Evolutionary conservation across 257 asterid species (phyloP), one percentile per base, ranked within the genome.

Genomic region (Paraleonurus japonicus): DNA sequence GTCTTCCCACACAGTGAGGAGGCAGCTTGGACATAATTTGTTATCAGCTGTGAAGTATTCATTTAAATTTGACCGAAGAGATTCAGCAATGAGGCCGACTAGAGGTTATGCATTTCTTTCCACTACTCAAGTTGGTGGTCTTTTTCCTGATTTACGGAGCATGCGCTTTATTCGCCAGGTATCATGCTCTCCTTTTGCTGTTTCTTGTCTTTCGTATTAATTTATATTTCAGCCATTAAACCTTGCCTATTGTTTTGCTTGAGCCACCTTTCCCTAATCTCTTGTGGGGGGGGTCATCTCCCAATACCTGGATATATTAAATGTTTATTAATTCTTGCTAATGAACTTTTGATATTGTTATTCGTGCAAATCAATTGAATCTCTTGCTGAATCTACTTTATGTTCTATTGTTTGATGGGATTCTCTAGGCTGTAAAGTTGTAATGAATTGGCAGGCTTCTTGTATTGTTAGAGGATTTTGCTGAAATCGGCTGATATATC

Each of bases 1-100:
- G 91, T 75, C 99, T 61, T 95, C 98, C 8, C 77, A 67, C 61
- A 61, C 95, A 30, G 96, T 92, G 78, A 95, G 99, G 87, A 88
- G 96, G 80, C 99, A 92, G 79, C 96, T 92, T 41, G 99, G 99
- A 51, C 99, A 95, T 81, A 82, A 82, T 79, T 83, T 92, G 80
- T 57, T 84, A 66, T 95, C 98, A 11, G 86, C 86, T 65, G 77
- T 95, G 83, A 95, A 90, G 80, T 95, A 95, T 78, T 54, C 83
- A 1, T 90, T 87, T 78, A 95, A 85, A 80, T 55, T 88, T 72
- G 99, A 95, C 83, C 59, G 26, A 11, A 87, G 99, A 72, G 89
- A 92, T 80, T 90, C 97, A 30, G 79, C 91, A 45, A 20, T 87
- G 70, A 88, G 97, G 85, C 99, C 98, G 63, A 92, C 96, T 67